Conservation (phyloP, 192 early-diverging fungal species). For the Haplosporangium gracile region DNA sequence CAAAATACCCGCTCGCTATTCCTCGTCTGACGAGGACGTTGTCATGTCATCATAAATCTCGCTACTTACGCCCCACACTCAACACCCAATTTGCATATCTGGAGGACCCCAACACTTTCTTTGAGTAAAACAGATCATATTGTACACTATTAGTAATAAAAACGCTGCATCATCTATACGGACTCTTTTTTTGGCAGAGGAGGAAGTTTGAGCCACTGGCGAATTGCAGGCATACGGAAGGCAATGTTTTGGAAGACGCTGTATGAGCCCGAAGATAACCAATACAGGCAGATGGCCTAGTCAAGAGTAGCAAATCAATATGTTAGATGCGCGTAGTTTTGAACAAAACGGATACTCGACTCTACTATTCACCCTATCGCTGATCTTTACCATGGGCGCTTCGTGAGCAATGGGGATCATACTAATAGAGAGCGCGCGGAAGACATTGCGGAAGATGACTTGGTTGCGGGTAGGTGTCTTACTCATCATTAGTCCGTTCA, state of each 20-base stretch:
- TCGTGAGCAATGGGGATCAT: slow-evolving; percentile 78
- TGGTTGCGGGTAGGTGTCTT: slow-evolving; percentile 57
- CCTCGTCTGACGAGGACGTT: slow-evolving; percentile 27
- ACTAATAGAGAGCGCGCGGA: slow-evolving; percentile 68
- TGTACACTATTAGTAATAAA: slow-evolving; percentile 35
- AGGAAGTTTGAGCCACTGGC: slow-evolving; percentile 44
- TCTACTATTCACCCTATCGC: neutral
- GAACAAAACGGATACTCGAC: neutral
- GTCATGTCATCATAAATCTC: slow-evolving; percentile 27
- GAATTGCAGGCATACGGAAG: slow-evolving; percentile 63
- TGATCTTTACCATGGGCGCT: slow-evolving; percentile 66
- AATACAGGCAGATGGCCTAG: slow-evolving; percentile 77
- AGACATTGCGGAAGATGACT: slow-evolving; percentile 60
- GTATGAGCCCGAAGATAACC: slow-evolving; percentile 77
- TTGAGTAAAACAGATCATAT: neutral
- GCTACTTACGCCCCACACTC: neutral
- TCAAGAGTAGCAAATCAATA: neutral
- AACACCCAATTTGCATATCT: neutral
- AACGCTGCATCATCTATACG: slow-evolving; percentile 10
- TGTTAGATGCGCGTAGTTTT: neutral
- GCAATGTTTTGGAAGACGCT: slow-evolving; percentile 72
- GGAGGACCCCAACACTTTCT: neutral
- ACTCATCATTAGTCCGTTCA: slow-evolving; percentile 59
- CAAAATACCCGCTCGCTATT: slow-evolving; percentile 17
- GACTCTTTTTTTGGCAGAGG: slow-evolving; percentile 20